Evolutionary conservation across 1,139 yeast species (phyloP), one percentile per base, ranked within the genome.

Genomic region (Yamadazyma dushanensis): DNA sequence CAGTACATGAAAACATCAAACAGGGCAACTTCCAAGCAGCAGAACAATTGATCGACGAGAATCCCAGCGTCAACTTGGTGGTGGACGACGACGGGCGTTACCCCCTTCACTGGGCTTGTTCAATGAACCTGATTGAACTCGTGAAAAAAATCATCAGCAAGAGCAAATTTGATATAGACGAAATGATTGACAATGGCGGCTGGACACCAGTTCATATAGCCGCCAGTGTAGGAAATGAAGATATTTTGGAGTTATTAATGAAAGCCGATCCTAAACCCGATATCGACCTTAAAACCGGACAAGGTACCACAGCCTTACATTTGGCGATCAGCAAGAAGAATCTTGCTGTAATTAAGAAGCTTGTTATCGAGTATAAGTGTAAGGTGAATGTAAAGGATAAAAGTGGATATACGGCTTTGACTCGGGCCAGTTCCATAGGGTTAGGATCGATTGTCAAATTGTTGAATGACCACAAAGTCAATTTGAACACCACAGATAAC

Each of bases 161-260:
- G 14, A 26, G 26, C 11, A 64, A 63, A 13, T 52, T 75, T 21
- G 94, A 87, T 46, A 56, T 87, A 10, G 92, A 88, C 54, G 85
- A 82, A 3, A 56, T 70, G 49, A 61, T 61, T 1, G 97, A 90
- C 56, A 80, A 73, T 11, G 71, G 89, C 7, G 95, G 95, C 0
- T 89, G 96, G 96, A 82, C 94, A 0, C 88, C 95, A 1, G 54
- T 88, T 19, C 97, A 90, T 59, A 81, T 90, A 34, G 86, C 90
- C 0, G 73, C 85, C 0, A 76, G 96, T 0, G 68, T 83, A 2
- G 96, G 97, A 0, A 76, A 78, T 51, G 55, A 68, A 26, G 70
- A 70, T 8, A 68, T 84, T 3, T 57, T 85, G 9, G 66, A 72
- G 22, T 38, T 48, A 33, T 50, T 70, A 22, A 57, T 68, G 63